A percentile compares a stretch with the other conserved stretches of the same genome.
Evolutionary conservation across 768 basidiomycete species (phyloP).

Genomic region (Mycena maculata): DNA sequence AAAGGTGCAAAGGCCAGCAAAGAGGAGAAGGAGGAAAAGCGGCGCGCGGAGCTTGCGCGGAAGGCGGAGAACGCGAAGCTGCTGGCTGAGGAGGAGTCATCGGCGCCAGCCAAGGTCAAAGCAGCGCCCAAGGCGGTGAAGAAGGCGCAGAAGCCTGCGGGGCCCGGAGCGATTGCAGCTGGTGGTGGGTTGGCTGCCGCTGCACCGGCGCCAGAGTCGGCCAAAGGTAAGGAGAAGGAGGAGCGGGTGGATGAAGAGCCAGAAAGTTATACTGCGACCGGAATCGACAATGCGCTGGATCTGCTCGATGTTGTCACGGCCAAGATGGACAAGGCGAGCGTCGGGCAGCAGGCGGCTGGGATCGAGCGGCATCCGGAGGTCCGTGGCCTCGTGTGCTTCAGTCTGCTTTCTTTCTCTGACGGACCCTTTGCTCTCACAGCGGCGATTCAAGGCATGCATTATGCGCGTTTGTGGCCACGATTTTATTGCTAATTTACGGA

Average conservation of each 20-base stretch:
- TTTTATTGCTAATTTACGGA: conserved; percentile 17
- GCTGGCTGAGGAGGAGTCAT: conserved; percentile 69
- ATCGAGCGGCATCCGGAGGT: conserved; percentile 96
- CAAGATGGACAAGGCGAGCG: conserved; percentile 92
- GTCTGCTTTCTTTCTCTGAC: conserved; percentile 28
- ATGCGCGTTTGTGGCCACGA: conserved; percentile 7
- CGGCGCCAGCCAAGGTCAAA: conserved; percentile 68
- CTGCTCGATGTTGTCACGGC: conserved; percentile 89
- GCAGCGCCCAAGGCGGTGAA: conserved; percentile 70
- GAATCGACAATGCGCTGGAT: conserved; percentile 92
- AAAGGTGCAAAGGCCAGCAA: conserved; percentile 72
- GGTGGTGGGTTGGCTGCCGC: conserved; percentile 60
- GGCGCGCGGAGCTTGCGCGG: conserved; percentile 81
- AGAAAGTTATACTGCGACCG: conserved; percentile 85
- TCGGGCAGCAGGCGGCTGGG: conserved; percentile 87
- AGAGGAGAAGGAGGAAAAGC: conserved; percentile 84
- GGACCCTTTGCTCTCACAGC: conserved; percentile 53
- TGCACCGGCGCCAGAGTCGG: neutral
- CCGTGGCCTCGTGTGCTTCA: conserved; percentile 36
- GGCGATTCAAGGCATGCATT: conserved; percentile 82
- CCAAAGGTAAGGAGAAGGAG: conserved; percentile 43
- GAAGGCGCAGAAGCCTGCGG: conserved; percentile 76
- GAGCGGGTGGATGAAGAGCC: conserved; percentile 55
- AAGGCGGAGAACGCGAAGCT: conserved; percentile 58
- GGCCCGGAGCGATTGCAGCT: conserved; percentile 87